Evolutionary conservation across 129 eudicot genomes (phyloP).

Genomic region (Centella asiatica): DNA sequence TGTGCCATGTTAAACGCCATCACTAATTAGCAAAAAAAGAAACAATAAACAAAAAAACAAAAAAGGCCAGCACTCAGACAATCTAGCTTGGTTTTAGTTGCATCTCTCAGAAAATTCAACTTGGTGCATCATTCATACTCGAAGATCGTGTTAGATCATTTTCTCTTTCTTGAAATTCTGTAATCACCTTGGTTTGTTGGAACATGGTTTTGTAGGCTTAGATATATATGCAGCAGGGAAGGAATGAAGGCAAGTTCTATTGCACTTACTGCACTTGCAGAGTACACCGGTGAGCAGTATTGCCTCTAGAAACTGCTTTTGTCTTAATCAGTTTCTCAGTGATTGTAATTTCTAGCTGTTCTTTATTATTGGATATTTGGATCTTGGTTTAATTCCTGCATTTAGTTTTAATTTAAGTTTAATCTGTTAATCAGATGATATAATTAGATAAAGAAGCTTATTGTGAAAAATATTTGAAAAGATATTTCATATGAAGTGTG

Average conservation of each 20-base stretch:
- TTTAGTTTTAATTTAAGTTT: no score
- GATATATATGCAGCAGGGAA: slow-evolving; percentile 80
- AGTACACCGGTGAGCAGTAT: slow-evolving; percentile 61
- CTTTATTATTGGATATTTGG: no score
- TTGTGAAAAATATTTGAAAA: no score
- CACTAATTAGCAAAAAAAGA: no score
- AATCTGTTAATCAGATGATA: no score
- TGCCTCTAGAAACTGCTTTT: neutral
- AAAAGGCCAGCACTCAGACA: no score
- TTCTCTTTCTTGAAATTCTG: neutral
- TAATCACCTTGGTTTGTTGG: slow-evolving; percentile 12
- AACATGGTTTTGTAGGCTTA: slow-evolving; percentile 47
- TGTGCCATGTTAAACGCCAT: no score
- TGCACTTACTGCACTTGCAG: slow-evolving; percentile 82
- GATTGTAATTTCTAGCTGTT: no score
- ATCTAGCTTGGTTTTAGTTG: neutral
- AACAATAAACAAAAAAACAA: no score
- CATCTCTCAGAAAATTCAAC: neutral
- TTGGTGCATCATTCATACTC: neutral
- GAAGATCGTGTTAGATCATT: neutral
- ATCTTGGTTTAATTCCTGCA: no score
- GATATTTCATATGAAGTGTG: no score
- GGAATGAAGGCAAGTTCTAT: slow-evolving; percentile 76
- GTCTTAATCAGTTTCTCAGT: neutral
- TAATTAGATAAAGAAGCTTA: no score